Conservation (phyloP, 2,329 filamentous ascomycete species). For the Fusarium drepaniforme region DNA sequence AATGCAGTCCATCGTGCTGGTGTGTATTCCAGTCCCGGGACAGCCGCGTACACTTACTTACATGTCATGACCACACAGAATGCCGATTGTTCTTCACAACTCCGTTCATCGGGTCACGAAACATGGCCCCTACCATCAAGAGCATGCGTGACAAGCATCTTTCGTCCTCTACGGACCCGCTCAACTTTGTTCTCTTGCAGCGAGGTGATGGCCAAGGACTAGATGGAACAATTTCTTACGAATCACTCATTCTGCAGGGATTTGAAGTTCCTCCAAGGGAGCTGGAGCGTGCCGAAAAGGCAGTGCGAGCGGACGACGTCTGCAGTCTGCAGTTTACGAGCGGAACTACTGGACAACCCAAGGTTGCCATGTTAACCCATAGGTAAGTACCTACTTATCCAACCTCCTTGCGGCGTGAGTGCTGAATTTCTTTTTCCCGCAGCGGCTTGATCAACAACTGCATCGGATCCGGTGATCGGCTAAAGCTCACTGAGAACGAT, state of each 20-base stretch:
- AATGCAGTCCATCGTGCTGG: neutral
- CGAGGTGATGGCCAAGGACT: neutral
- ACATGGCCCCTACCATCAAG: neutral
- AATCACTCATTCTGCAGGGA: neutral
- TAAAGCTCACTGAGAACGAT: neutral
- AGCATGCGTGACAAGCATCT: neutral
- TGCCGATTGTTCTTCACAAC: neutral
- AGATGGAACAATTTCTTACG: neutral
- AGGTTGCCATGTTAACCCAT: neutral
- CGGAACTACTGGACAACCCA: neutral
- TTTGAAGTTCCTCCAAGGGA: neutral
- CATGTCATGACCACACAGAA: neutral
- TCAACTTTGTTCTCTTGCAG: neutral
- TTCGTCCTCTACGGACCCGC: neutral
- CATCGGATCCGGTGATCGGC: neutral
- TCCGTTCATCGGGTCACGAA: neutral
- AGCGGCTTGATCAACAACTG: neutral
- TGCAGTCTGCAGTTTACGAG: neutral
- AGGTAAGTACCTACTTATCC: neutral
- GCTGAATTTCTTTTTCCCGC: neutral
- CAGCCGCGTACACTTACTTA: neutral
- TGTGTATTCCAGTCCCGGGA: neutral
- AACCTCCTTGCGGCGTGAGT: neutral
- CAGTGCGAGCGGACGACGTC: neutral
- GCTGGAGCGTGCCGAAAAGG: neutral